phyloP scores from a whole-genome alignment of 176 grass and related monocot species.

The Pharus latifolius region DNA sequence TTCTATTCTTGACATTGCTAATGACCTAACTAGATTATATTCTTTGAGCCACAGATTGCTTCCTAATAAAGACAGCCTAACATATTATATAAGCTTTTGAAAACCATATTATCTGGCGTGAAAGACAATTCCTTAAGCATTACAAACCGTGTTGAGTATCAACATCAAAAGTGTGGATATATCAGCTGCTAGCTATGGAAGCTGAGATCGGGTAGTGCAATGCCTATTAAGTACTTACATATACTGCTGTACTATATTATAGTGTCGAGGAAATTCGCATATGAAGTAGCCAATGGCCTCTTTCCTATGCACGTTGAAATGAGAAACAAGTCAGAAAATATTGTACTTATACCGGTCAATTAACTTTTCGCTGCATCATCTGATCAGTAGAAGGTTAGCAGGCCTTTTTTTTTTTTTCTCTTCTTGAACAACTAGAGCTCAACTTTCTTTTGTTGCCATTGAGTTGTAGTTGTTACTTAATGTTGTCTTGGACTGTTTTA shows the following conservation, averaged over 20 bases:
- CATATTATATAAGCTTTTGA: background rate
- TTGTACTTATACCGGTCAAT: background rate
- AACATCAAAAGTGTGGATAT: background rate
- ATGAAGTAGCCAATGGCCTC: background rate
- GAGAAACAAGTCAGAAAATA: background rate
- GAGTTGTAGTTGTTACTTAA: constrained; percentile 21
- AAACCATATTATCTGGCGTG: background rate
- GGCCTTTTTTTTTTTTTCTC: constrained; percentile 8
- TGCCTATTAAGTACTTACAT: background rate
- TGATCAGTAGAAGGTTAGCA: background rate
- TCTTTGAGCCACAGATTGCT: constrained; percentile 8
- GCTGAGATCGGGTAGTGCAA: background rate
- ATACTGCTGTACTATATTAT: background rate
- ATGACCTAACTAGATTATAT: constrained; percentile 13
- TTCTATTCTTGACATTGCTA: constrained; percentile 28
- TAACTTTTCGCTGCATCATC: background rate
- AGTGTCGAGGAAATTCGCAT: background rate
- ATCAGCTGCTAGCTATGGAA: constrained; percentile 2
- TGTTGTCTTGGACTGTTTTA: background rate
- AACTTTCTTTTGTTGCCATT: background rate
- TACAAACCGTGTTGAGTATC: background rate
- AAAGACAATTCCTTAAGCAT: background rate
- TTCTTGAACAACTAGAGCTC: background rate
- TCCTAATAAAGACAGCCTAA: constrained; percentile 13
- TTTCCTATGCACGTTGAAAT: background rate